Base-by-base conservation (phyloP, 1,284 basidiomycete species). In the Ceratobasidium sp. region DNA sequence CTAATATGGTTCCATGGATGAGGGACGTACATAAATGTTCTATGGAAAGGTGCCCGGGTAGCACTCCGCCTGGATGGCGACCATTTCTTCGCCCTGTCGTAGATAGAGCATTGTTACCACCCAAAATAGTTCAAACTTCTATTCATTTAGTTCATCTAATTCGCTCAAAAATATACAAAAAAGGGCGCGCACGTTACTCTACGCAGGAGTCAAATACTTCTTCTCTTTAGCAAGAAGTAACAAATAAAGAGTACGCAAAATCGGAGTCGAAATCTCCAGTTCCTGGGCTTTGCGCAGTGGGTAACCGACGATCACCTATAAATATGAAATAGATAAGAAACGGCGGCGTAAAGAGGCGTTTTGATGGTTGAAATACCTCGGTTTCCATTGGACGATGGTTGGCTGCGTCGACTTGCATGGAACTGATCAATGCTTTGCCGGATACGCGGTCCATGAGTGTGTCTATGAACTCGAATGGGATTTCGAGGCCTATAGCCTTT, bases 371-470 rank as follows among this genome's bases (percentile, higher is more conserved):
- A 41, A 41, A 19, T 17, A 72, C 69, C 69, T 72, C 69, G n/a
- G 69, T 72, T 53, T 72, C 69, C 69, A 72, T 72, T 17, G 54
- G 69, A 33, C 69, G 44, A 9, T 62, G 44, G 22, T 72, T 72
- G 8, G 69, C 69, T 7, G 69, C 69, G 19, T 72, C 69, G 11
- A 72, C 69, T 62, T 72, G 69, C 69, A 72, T 72, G 45, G 69
- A 72, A 19, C 69, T 72, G 6, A 72, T 51, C 45, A 72, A n/a
- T 7, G 69, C 15, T 53, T 60, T 60, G 22, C 69, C 69, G 41
- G 45, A 27, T 5, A 57, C 69, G 33, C 57, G 44, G 5, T 47
- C 69, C 47, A 72, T 62, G 29, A 72, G 69, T 17, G 56, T 62
- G 47, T 72, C 69, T 22, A 60, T 27, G 17, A 72, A 57, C 17